phyloP scores from a whole-genome alignment of 768 basidiomycete species.

The Agrocybe chaxingu region DNA sequence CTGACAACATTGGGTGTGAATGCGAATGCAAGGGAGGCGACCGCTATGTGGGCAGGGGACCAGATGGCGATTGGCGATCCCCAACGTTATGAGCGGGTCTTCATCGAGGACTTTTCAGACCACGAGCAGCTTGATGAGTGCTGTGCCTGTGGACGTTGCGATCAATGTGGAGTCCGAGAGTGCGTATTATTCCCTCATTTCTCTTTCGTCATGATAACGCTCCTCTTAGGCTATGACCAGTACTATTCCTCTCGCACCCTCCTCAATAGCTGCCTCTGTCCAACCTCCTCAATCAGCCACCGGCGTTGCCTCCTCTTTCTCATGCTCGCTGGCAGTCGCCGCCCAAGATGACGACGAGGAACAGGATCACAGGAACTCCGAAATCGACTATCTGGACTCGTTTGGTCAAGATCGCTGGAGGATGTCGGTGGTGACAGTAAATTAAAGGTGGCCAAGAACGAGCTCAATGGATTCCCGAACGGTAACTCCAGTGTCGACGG shows the following conservation, averaged over 20 bases:
- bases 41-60: constrained; percentile 20
- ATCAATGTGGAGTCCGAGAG: constrained; percentile 64
- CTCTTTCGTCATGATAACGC: background rate
- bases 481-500: constrained; percentile 15
- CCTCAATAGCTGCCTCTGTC: constrained; percentile 50
- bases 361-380: constrained; percentile 69
- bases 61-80: too few species aligned
- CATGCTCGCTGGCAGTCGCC: constrained; percentile 45
- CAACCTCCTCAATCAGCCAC: constrained; percentile 61
- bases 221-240: constrained; percentile 64
- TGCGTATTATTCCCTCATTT: constrained; percentile 30
- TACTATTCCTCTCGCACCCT: too few species aligned
- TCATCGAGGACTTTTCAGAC: constrained; percentile 22
- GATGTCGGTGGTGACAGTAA: constrained; percentile 44
- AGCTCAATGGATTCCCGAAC: constrained; percentile 15
- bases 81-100: too few species aligned
- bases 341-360: constrained; percentile 40
- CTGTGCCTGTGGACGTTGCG: constrained; percentile 24
- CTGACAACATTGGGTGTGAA: constrained; percentile 82
- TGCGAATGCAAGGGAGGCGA: constrained; percentile 57
- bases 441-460: constrained; percentile 39
- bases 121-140: constrained; percentile 9
- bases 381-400: constrained; percentile 62
- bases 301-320: constrained; percentile 30
- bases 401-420: constrained; percentile 67